Conservation (phyloP, 148 eudicot species). For the Silene uniflora region DNA sequence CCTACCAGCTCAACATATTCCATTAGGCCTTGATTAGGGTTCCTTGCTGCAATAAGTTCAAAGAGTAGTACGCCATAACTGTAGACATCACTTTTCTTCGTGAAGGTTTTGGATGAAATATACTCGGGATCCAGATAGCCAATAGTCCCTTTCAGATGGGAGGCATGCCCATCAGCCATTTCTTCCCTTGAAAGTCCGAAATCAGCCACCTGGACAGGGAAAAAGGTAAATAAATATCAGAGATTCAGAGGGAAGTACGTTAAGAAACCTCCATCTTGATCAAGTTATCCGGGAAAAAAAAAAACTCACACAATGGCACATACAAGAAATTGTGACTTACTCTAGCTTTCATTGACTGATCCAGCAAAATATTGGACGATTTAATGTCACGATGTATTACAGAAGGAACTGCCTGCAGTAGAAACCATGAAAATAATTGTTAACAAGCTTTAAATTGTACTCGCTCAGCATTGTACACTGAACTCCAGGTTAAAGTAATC, state of each 20-base stretch:
- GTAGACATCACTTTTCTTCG: conserved; percentile 93
- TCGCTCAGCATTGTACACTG: neutral
- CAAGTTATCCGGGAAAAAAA: neutral
- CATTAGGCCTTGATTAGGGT: conserved; percentile 90
- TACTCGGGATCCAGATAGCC: conserved; percentile 97
- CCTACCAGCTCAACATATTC: conserved; percentile 88
- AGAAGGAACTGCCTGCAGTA: conserved; percentile 80
- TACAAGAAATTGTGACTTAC: conserved; percentile 34
- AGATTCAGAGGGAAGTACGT: neutral
- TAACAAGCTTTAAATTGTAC: neutral
- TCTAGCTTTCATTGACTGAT: conserved; percentile 93
- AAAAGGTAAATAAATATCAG: neutral
- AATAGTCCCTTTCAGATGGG: conserved; percentile 78
- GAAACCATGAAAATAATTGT: neutral
- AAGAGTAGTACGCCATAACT: conserved; percentile 89
- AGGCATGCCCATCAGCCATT: conserved; percentile 49
- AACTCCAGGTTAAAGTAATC: neutral
- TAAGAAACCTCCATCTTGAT: neutral
- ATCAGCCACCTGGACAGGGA: conserved; percentile 66
- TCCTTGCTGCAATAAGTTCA: conserved; percentile 85
- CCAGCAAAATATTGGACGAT: conserved; percentile 96
- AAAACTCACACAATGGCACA: neutral
- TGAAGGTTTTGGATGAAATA: conserved; percentile 76
- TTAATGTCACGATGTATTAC: conserved; percentile 94
- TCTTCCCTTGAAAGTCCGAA: conserved; percentile 98